Percentiles rank a stretch among this genome's conserved stretches.
Conservation (phyloP, 306 rosid genomes). For the Acacia crassicarpa region DNA sequence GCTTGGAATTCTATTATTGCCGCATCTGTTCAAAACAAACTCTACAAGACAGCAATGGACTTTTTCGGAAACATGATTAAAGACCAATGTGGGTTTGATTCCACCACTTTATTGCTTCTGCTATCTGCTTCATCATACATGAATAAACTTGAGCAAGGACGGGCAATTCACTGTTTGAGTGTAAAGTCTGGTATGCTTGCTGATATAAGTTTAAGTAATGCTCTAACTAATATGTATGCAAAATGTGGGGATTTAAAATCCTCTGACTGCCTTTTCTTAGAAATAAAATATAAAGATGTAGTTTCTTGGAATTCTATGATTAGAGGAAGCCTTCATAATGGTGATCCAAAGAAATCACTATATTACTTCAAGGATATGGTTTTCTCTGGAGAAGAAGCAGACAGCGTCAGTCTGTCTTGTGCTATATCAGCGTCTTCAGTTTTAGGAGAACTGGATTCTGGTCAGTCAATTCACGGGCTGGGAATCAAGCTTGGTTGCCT, state of each 20-base stretch:
- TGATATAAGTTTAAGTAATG: slow-evolving; percentile 45
- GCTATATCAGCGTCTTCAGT: slow-evolving; percentile 47
- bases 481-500: slow-evolving; percentile 53
- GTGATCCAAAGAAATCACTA: slow-evolving; percentile 37
- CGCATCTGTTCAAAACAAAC: slow-evolving; percentile 43
- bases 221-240: slow-evolving; percentile 55
- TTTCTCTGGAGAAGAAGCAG: slow-evolving; percentile 37
- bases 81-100: slow-evolving; percentile 45
- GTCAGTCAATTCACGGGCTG: slow-evolving; percentile 42
- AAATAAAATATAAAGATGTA: slow-evolving; percentile 43
- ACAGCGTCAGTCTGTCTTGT: slow-evolving; percentile 45
- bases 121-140: slow-evolving; percentile 37
- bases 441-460: slow-evolving; percentile 42
- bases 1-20: slow-evolving; percentile 61
- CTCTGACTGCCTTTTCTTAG: slow-evolving; percentile 41
- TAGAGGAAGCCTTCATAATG: slow-evolving; percentile 49
- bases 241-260: slow-evolving; percentile 46
- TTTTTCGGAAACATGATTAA: slow-evolving; percentile 44
- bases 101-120: slow-evolving; percentile 60
- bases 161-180: slow-evolving; percentile 47
- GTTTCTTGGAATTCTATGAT: slow-evolving; percentile 63
- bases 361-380: slow-evolving; percentile 42
- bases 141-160: slow-evolving; percentile 45
- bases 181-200: slow-evolving; percentile 52
- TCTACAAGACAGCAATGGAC: slow-evolving; percentile 35